Percentiles rank a stretch among this genome's conserved stretches.
Conservation (phyloP, 2,329 filamentous ascomycete species). For the Colletotrichum simmondsii region DNA sequence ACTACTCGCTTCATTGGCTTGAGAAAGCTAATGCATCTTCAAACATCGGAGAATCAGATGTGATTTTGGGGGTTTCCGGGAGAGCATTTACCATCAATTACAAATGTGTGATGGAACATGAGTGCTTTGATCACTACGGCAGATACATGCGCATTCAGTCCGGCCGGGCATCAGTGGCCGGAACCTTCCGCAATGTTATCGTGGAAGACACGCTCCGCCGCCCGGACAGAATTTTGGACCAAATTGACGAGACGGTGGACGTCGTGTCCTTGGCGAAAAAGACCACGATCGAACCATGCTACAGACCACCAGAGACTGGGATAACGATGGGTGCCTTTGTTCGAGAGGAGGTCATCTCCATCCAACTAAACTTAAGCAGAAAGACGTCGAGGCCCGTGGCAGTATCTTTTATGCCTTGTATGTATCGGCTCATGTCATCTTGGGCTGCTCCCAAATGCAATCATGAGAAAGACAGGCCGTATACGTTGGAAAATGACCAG, state of each 20-base stretch:
- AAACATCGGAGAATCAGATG: too few relatives aligned
- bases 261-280: neutral
- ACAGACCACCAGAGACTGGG: neutral
- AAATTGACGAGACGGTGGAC: neutral
- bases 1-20: too few relatives aligned
- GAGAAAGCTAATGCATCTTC: too few relatives aligned
- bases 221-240: neutral
- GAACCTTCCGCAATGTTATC: neutral
- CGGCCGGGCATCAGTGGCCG: neutral
- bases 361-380: neutral
- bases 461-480: neutral
- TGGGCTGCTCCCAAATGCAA: neutral
- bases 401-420: rapidly evolving
- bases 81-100: neutral
- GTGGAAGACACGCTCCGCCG: neutral
- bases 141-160: neutral
- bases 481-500: neutral
- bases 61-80: too few relatives aligned
- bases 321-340: neutral
- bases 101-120: neutral
- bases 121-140: neutral
- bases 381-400: rapidly evolving
- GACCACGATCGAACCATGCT: neutral
- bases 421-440: neutral
- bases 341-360: rapidly evolving